phyloP scores from a whole-genome alignment of 495 filamentous ascomycete genomes.

The Copromyces sp. region DNA sequence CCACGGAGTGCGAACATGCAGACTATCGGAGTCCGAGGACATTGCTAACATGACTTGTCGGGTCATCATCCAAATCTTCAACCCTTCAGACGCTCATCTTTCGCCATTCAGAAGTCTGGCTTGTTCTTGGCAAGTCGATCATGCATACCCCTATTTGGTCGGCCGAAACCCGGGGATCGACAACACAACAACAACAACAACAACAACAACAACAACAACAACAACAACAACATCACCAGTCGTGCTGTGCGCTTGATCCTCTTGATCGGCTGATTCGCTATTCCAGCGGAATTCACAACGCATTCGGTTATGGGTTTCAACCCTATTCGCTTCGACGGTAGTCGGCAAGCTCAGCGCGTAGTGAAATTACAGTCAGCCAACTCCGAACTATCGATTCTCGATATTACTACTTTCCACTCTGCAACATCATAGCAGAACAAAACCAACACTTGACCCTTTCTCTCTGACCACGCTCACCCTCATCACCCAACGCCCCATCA shows the following conservation, averaged over 20 bases:
- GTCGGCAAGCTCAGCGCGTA: neutral
- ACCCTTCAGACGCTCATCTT: neutral
- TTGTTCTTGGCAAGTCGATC: neutral
- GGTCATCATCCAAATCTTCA: neutral
- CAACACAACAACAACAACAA: neutral
- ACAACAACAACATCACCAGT: neutral
- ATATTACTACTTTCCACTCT: neutral
- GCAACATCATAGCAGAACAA: neutral
- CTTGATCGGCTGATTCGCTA: neutral
- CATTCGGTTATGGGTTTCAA: neutral
- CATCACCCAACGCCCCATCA: conserved; percentile 27
- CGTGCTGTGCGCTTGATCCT: neutral
- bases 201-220: neutral
- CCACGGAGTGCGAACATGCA: neutral
- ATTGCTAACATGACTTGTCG: neutral
- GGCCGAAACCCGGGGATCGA: neutral
- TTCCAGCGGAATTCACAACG: neutral
- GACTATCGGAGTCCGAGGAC: neutral
- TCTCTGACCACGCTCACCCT: neutral
- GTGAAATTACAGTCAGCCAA: neutral
- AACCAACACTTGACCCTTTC: conserved; percentile 1
- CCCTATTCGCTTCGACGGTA: neutral
- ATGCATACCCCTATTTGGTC: neutral
- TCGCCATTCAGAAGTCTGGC: neutral
- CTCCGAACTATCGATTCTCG: neutral